Conservation (phyloP, 1,284 basidiomycete genomes). For the Microbotryum violaceum region DNA sequence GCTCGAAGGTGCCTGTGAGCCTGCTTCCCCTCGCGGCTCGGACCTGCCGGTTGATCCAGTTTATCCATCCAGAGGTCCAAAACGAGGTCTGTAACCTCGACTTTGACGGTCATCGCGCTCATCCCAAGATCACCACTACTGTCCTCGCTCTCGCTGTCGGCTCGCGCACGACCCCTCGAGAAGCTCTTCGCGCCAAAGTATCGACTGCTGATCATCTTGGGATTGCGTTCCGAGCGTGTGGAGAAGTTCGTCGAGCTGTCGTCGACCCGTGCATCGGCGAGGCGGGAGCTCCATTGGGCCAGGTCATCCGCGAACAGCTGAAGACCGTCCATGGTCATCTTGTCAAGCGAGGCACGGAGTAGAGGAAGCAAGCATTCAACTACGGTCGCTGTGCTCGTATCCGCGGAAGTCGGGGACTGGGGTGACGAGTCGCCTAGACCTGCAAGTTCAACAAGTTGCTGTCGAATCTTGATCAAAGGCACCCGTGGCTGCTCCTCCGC, state of each 20-base stretch:
- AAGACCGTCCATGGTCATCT: constrained; percentile 59
- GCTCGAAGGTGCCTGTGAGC: constrained; percentile 51
- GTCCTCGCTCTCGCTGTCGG: constrained; percentile 41
- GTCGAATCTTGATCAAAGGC: too few relatives aligned
- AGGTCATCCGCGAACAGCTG: constrained; percentile 81
- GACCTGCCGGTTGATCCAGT: constrained; percentile 28
- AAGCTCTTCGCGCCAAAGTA: constrained; percentile 61
- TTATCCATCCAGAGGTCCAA: constrained; percentile 48
- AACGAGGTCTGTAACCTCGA: constrained; percentile 49
- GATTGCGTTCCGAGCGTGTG: constrained; percentile 41
- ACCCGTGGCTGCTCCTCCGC: background rate
- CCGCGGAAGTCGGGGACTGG: too few relatives aligned
- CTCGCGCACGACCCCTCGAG: constrained; percentile 23
- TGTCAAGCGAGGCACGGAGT: constrained; percentile 55
- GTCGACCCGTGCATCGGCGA: constrained; percentile 31
- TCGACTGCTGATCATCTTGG: constrained; percentile 71
- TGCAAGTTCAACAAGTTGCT: too few relatives aligned
- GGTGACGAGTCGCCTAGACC: too few relatives aligned
- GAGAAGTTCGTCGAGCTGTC: constrained; percentile 22
- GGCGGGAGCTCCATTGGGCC: constrained; percentile 50
- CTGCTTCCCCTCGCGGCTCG: constrained; percentile 3
- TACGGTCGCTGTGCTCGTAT: background rate
- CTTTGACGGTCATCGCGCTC: constrained; percentile 30
- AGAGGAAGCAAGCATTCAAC: constrained; percentile 3
- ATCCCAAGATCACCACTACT: constrained; percentile 35